Conservation (phyloP, 805 yeast genomes). For the Metschnikowia sp. region DNA sequence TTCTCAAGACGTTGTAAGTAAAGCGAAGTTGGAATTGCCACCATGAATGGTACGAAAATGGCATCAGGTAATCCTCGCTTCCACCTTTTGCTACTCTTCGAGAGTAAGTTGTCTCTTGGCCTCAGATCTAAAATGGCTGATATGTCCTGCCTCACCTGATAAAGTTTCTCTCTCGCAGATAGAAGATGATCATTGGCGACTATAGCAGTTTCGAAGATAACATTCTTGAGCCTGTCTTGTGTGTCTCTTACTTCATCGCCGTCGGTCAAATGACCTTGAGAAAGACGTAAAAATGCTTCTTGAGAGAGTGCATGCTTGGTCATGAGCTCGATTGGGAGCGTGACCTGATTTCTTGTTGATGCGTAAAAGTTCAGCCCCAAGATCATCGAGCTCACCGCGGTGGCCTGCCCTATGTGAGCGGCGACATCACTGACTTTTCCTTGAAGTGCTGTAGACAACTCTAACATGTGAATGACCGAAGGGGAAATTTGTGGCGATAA, state of each 20-base stretch:
- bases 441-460: conserved; percentile 43
- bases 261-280: conserved; percentile 40
- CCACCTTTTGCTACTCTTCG: conserved; percentile 34
- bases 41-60: conserved; percentile 64
- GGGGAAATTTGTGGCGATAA: conserved; percentile 59
- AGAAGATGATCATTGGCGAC: conserved; percentile 77
- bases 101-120: conserved; percentile 23
- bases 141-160: conserved; percentile 37
- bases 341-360: conserved; percentile 44
- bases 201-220: conserved; percentile 66
- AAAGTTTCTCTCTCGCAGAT: conserved; percentile 58
- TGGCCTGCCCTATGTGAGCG: conserved; percentile 83
- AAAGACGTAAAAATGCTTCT: conserved; percentile 52
- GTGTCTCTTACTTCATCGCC: conserved; percentile 24
- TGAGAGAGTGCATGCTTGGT: conserved; percentile 54
- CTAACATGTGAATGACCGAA: conserved; percentile 47
- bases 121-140: conserved; percentile 22
- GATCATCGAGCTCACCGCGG: conserved; percentile 63
- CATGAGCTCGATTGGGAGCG: conserved; percentile 63
- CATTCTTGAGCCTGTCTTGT: conserved; percentile 46
- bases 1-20: conserved; percentile 61
- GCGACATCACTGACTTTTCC: conserved; percentile 52
- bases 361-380: conserved; percentile 61
- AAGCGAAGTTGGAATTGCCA: conserved; percentile 59
- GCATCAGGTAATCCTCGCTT: conserved; percentile 56